These are phyloP conservation scores for Penicillium ucsense DNA, from an alignment of 495 filamentous ascomycete genomes.

Conservation along the genomic window DNA sequence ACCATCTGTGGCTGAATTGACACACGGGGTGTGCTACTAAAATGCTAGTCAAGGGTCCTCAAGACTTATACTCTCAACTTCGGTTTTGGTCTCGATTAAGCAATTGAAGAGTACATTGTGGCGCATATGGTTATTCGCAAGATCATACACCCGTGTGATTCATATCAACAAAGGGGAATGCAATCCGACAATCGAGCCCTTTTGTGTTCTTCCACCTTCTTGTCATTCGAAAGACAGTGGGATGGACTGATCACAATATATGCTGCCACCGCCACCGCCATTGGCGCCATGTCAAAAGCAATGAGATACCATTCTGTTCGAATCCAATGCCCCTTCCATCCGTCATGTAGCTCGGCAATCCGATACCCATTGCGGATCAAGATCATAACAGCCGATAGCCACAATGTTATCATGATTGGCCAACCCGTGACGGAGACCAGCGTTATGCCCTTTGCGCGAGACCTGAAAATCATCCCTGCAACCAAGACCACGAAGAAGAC, in stretches of 20 bases:
- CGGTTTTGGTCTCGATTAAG: too few relatives aligned
- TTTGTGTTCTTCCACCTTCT: neutral
- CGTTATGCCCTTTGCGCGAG: neutral
- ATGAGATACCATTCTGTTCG: slow-evolving; percentile 4
- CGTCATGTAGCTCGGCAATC: slow-evolving; percentile 1
- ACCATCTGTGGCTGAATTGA: too few relatives aligned
- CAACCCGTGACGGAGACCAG: neutral
- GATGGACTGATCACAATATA: slow-evolving; percentile 1
- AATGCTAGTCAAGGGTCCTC: too few relatives aligned
- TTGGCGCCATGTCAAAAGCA: slow-evolving; percentile 1
- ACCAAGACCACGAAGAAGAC: slow-evolving; percentile 1
- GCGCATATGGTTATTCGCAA: too few relatives aligned
- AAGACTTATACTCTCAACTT: too few relatives aligned
- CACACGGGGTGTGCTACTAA: too few relatives aligned
- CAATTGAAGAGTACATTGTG: too few relatives aligned
- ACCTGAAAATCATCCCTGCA: neutral
- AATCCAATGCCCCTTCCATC: slow-evolving; percentile 2
- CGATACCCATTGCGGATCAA: slow-evolving; percentile 3
- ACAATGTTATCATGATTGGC: slow-evolving; percentile 1
- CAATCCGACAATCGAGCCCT: neutral
- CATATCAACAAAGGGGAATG: neutral
- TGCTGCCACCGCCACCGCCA: neutral
- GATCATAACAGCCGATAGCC: slow-evolving; percentile 1
- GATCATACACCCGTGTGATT: too few relatives aligned
- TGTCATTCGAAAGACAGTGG: neutral